A percentile compares a stretch with the other conserved stretches of the same genome.
These are phyloP conservation scores for Cyberlindnera americana DNA, from an alignment of 805 yeast species.

Conservation along the genomic window DNA sequence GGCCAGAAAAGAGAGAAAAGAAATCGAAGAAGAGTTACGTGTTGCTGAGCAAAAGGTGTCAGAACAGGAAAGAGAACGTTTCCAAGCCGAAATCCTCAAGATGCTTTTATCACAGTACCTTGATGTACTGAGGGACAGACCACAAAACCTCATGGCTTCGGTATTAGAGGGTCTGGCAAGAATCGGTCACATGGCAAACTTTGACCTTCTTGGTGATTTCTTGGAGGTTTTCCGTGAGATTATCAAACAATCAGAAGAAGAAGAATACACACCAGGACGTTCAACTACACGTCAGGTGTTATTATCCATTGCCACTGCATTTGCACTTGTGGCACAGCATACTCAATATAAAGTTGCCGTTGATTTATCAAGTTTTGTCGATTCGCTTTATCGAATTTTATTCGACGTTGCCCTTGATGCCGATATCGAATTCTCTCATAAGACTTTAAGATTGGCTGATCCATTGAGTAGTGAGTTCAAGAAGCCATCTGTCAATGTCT, in stretches of 20 bases:
- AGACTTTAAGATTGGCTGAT: conserved; percentile 75
- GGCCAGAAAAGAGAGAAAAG: conserved; percentile 78
- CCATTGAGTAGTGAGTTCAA: conserved; percentile 50
- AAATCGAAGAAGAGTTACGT: conserved; percentile 84
- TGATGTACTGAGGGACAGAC: conserved; percentile 64
- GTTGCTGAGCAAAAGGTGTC: conserved; percentile 86
- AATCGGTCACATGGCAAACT: conserved; percentile 89
- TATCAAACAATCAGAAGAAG: conserved; percentile 47
- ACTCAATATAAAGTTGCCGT: conserved; percentile 67
- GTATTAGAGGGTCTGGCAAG: conserved; percentile 89
- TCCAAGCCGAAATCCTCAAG: conserved; percentile 81
- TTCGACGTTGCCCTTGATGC: conserved; percentile 71
- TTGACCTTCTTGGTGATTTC: conserved; percentile 90
- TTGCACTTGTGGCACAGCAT: conserved; percentile 77
- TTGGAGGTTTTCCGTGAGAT: conserved; percentile 85
- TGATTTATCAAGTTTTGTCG: conserved; percentile 78
- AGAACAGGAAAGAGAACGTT: conserved; percentile 79
- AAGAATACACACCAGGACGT: conserved; percentile 40
- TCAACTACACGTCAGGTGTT: conserved; percentile 63
- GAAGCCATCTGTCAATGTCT: conserved; percentile 76
- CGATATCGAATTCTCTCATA: conserved; percentile 82
- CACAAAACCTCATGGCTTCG: conserved; percentile 70
- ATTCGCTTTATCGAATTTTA: conserved; percentile 65
- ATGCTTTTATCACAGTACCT: conserved; percentile 68
- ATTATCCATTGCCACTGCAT: conserved; percentile 85